A percentile compares a stretch with the other conserved stretches of the same genome.
These are phyloP conservation scores for Mucor indicus DNA, from an alignment of 371 early-diverging fungal genomes.

Conservation along the genomic window DNA sequence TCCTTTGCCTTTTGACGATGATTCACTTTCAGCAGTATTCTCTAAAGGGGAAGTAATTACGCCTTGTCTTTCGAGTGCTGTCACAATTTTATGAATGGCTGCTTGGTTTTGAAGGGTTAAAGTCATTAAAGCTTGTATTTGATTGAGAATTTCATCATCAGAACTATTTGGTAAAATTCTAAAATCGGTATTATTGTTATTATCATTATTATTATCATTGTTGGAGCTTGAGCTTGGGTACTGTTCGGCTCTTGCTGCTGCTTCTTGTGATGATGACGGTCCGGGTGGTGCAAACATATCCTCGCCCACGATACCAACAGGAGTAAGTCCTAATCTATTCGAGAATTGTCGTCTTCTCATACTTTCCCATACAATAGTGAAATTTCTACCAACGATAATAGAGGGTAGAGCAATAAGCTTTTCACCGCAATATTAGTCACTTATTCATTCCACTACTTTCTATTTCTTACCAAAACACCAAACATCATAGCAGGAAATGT, in stretches of 20 bases:
- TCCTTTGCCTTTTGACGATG: too few species aligned
- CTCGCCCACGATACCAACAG: neutral
- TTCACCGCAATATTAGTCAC: neutral
- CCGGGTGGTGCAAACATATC: neutral
- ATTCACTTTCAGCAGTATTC: too few species aligned
- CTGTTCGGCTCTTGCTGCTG: neutral
- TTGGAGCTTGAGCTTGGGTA: neutral
- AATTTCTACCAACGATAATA: constrained; percentile 86
- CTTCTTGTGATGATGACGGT: constrained; percentile 4
- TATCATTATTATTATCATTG: neutral
- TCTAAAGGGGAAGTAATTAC: neutral
- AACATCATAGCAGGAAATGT: constrained; percentile 86
- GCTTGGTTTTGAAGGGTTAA: constrained; percentile 55
- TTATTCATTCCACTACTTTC: neutral
- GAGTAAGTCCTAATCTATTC: constrained; percentile 1
- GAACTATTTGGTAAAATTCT: constrained; percentile 8
- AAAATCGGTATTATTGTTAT: too few species aligned
- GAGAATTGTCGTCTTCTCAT: constrained; percentile 46
- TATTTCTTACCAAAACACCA: constrained; percentile 62
- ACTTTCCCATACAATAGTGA: constrained; percentile 83
- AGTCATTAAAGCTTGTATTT: constrained; percentile 44
- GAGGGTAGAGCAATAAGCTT: constrained; percentile 82
- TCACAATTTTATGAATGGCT: constrained; percentile 48
- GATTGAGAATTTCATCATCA: constrained; percentile 43
- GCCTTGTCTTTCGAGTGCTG: constrained; percentile 40